A percentile compares a stretch with the other conserved stretches of the same genome.
Conservation (phyloP, 2,329 filamentous ascomycete species). For the Curvularia eragrostidis region DNA sequence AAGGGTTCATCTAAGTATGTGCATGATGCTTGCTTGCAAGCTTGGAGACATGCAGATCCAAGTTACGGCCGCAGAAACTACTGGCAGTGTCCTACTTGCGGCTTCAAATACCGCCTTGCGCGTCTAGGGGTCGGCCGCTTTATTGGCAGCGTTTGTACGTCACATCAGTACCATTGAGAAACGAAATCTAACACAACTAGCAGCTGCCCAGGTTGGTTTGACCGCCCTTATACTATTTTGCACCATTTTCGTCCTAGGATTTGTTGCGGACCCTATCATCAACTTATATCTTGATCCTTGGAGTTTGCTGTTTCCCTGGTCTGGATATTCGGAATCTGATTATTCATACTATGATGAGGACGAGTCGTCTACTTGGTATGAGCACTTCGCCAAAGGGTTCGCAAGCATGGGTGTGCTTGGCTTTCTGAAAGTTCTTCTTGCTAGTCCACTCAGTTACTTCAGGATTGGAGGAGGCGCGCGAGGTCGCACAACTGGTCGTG, state of each 20-base stretch:
- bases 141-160: constrained; percentile 56
- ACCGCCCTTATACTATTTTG: constrained; percentile 75
- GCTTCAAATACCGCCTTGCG: constrained; percentile 80
- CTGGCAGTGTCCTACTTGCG: constrained; percentile 87
- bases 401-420: constrained; percentile 89
- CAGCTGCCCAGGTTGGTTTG: constrained; percentile 69
- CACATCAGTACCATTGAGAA: not conserved
- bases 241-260: constrained; percentile 82
- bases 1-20: constrained; percentile 93
- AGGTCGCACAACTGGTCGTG: constrained; percentile 71
- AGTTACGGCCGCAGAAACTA: constrained; percentile 70
- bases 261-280: constrained; percentile 90
- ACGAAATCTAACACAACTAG: constrained; percentile 20
- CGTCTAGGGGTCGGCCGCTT: constrained; percentile 77
- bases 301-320: constrained; percentile 49
- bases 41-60: constrained; percentile 80
- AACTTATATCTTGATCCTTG: constrained; percentile 83
- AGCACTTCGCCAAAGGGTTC: constrained; percentile 88
- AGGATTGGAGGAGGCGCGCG: constrained; percentile 67
- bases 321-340: constrained; percentile 24
- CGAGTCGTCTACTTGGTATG: constrained; percentile 67
- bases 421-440: constrained; percentile 79
- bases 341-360: constrained; percentile 44
- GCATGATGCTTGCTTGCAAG: constrained; percentile 85
- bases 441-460: constrained; percentile 78